Percentiles rank a stretch among this genome's conserved stretches.
phyloP scores from a whole-genome alignment of 2,329 filamentous ascomycete genomes.

The Magnaporthiopsis poae region DNA sequence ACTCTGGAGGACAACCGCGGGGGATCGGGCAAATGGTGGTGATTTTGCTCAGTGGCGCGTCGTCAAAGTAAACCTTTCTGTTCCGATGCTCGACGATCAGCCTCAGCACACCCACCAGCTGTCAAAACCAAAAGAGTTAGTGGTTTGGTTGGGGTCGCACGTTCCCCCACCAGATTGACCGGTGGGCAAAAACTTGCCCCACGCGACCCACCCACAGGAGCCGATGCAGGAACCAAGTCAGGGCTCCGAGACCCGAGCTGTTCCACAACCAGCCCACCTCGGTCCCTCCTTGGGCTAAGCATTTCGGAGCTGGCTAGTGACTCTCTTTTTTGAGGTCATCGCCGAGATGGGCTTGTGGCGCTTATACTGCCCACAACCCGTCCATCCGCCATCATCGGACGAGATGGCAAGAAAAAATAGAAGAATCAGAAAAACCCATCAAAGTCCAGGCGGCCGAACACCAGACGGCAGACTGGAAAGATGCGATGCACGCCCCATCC shows the following conservation, averaged over 20 bases:
- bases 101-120: neutral
- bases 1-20: neutral
- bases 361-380: neutral
- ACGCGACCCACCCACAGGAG: no score
- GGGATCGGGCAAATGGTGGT: neutral
- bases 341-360: neutral
- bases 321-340: neutral
- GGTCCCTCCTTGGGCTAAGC: neutral
- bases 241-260: neutral
- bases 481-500: neutral
- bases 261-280: neutral
- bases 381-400: neutral
- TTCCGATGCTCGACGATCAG: neutral
- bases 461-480: no score
- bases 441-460: neutral
- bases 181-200: no score
- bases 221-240: neutral
- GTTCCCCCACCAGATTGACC: no score
- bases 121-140: neutral
- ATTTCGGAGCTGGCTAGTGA: neutral
- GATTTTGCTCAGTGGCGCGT: neutral
- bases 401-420: neutral
- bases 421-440: neutral
- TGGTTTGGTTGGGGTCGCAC: no score
- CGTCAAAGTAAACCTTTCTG: neutral